Evolutionary conservation across 352 stramenopile species (phyloP), one percentile per base, ranked within the genome.

Genomic region (Plasmopara muralis): DNA sequence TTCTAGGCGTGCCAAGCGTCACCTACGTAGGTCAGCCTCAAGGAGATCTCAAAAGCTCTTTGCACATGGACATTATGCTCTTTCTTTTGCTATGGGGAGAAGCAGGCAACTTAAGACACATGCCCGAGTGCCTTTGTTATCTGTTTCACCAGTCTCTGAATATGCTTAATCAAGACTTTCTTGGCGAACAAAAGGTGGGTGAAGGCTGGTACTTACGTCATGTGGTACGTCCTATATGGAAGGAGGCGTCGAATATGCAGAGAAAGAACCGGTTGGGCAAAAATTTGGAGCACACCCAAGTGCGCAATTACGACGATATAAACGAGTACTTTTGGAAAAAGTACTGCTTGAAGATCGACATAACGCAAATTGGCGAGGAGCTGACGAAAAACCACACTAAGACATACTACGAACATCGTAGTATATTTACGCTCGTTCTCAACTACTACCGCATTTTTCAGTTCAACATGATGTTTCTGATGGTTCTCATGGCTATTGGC

Each of bases 61-160:
- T 84, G 43, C 74, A 88, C 47, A 86, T 88, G 87, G 93, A 98
- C 60, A 77, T 98, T 42, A 88, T 98, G 44, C 72, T 98, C 12
- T 98, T 90, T 60, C 80, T 98, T 43, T 88, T 95, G 57, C 85
- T 98, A 29, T 98, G 95, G 95, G 94, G 95, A n/a, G 95, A 98
- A 69, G 83, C 78, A 8, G 91, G 71, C 35, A 98, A 98, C 68
- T 62, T 98, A 34, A 70, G 93, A 6, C 93, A 98, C 66, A 97
- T 98, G 89, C 90, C 95, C 1, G 95, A 98, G 66, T 97, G 90
- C 64, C 57, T 98, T 30, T 98, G 93, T 69, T 98, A 97, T 60
- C 57, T 98, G 12, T 98, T 97, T 67, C 94, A 98, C 66, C 72
- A 88, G 46, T 62, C 75, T 55, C 50, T 86, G 5, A 55, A 7